phyloP scores from a whole-genome alignment of 2,329 filamentous ascomycete species.

The Thermothelomyces thermophilus region DNA sequence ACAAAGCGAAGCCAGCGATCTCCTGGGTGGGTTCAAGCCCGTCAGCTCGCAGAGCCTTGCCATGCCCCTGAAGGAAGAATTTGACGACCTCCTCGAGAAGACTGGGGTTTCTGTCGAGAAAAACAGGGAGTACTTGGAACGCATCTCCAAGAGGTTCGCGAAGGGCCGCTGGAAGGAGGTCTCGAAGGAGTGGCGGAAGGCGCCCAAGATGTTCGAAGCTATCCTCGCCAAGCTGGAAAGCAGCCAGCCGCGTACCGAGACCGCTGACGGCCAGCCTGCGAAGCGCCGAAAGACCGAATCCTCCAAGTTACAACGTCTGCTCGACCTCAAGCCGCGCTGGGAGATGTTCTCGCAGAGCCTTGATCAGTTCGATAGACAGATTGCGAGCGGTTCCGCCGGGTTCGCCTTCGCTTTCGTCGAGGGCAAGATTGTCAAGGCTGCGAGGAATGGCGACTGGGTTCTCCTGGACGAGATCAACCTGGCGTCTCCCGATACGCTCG shows the following conservation, averaged over 20 bases:
- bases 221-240: constrained; percentile 52
- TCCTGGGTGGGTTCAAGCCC: constrained; percentile 93
- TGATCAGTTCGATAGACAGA: constrained; percentile 72
- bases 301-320: constrained; percentile 57
- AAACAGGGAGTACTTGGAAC: constrained; percentile 80
- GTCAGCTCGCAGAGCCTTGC: constrained; percentile 84
- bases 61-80: constrained; percentile 86
- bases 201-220: constrained; percentile 76
- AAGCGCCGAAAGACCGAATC: constrained; percentile 62
- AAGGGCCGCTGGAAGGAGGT: constrained; percentile 84
- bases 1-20: constrained; percentile 93
- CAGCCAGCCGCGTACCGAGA: constrained; percentile 35
- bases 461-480: constrained; percentile 90
- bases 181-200: constrained; percentile 81
- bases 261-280: constrained; percentile 49
- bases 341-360: constrained; percentile 68
- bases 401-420: constrained; percentile 96
- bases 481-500: constrained; percentile 87
- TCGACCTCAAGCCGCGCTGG: constrained; percentile 63
- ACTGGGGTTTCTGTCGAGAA: constrained; percentile 81
- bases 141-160: constrained; percentile 70
- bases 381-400: constrained; percentile 62
- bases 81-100: constrained; percentile 78
- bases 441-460: constrained; percentile 94
- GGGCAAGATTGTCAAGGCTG: constrained; percentile 92